A percentile compares a stretch with the other conserved stretches of the same genome.
phyloP scores from a whole-genome alignment of 257 asterid species.

The Fraxinus cuspidata region DNA sequence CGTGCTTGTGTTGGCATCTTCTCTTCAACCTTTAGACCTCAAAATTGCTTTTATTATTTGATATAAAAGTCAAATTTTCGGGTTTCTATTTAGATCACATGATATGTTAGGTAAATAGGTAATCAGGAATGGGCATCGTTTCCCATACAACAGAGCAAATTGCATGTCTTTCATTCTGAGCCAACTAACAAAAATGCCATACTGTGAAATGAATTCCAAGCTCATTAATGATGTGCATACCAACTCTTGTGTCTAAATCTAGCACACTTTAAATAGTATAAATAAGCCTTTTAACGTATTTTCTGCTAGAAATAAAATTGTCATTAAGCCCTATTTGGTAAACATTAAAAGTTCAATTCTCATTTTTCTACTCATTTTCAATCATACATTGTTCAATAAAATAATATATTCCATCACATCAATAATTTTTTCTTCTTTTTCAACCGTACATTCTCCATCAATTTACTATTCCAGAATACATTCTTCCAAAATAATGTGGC shows the following conservation, averaged over 20 bases:
- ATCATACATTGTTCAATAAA: no score
- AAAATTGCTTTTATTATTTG: background rate
- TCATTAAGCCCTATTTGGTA: no score
- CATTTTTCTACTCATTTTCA: no score
- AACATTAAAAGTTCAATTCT: no score
- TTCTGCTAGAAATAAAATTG: background rate
- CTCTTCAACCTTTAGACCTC: background rate
- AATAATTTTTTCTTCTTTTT: no score
- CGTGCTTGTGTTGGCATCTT: background rate
- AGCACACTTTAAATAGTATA: background rate
- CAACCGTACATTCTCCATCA: no score
- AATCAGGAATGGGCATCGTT: background rate
- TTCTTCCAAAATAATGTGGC: no score
- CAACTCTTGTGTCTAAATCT: background rate
- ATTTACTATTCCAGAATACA: no score
- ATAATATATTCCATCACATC: no score
- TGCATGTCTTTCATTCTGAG: background rate
- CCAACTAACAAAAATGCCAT: background rate
- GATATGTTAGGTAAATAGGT: background rate
- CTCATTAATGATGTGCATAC: background rate
- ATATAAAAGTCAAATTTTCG: background rate
- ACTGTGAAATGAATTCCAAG: background rate
- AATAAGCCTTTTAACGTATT: background rate
- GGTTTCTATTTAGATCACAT: background rate
- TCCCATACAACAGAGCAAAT: slow-evolving; percentile 4